Evolutionary conservation across 2,329 filamentous ascomycete genomes (phyloP), one percentile per base, ranked within the genome.

Genomic region (Stagonosporopsis vannaccii): DNA sequence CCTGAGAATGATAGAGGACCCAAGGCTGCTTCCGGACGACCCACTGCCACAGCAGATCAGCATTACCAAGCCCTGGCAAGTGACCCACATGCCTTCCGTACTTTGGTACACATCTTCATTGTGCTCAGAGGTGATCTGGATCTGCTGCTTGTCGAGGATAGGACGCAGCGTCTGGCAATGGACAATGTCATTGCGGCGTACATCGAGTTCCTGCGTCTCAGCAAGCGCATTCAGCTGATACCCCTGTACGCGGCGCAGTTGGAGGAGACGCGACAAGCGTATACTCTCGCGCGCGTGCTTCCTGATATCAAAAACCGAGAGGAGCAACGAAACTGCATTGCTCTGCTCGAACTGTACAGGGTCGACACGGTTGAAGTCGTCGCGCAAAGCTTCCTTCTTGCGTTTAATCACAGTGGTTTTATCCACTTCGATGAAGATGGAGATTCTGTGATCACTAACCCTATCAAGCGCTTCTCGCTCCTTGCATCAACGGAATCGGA

Each of bases 201-300:
- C 72, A 89, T 96, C 51, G 90, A 90, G 66, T 88, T 90, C 58
- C 79, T 99, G 33, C 87, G 90, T 39, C 82, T 89, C 42, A 85
- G 86, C 15, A 86, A 87, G 30, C 85, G 95, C 51, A 86, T 90
- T 56, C 88, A 94, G 60, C 79, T 95, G 37, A 90, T 97, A 51
- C 93, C 95, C 0, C 80, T 96, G 0, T 99, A 99, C 74, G 93
- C 91, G 60, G 92, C 92, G 8, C 88, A 91, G 66, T 81, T 99
- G 12, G 82, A 85, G 9, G 78, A 82, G 6, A 80, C 85, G 12
- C 84, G 89, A 60, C 83, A 84, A 59, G 87, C 92, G 64, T 84
- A 87, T 51, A 88, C 89, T 15, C 82, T 99, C 44, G 91, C 89
- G 54, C 85, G 86, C 48, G 90, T 96, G 52, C 79, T 97, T 51